Evolutionary conservation across 1,284 basidiomycete genomes (phyloP).

Genomic region (Coniferiporia sulphurascens): DNA sequence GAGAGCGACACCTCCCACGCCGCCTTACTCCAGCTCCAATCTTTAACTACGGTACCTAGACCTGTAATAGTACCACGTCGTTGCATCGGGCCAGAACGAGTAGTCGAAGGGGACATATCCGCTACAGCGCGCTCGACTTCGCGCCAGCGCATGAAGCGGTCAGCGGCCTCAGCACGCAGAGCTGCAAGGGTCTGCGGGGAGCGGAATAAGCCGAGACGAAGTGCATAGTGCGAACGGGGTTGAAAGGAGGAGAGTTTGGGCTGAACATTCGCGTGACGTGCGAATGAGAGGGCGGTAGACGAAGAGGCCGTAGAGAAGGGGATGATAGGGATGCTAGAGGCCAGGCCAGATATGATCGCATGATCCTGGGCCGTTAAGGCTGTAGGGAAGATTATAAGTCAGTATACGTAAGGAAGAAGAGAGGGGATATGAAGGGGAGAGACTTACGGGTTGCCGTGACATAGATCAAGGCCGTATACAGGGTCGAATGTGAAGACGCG

Average conservation of each 20-base stretch:
- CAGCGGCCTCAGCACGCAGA: conserved; percentile 57
- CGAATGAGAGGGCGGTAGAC: conserved; percentile 10
- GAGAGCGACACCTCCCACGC: conserved; percentile 57
- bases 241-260: conserved; percentile 48
- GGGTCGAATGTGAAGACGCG: conserved; percentile 16
- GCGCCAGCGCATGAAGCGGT: conserved; percentile 67
- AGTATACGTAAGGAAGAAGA: not conserved
- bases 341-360: conserved; percentile 44
- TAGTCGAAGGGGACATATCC: conserved; percentile 14
- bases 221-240: conserved; percentile 42
- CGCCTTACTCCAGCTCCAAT: conserved; percentile 36
- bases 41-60: conserved; percentile 35
- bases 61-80: conserved; percentile 1
- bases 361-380: conserved; percentile 36
- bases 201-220: conserved; percentile 57
- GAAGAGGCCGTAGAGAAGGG: conserved; percentile 8
- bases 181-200: conserved; percentile 51
- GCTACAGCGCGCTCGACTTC: conserved; percentile 53
- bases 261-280: not conserved
- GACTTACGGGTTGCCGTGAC: conserved; percentile 44
- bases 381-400: conserved; percentile 16
- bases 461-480: conserved; percentile 55
- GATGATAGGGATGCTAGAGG: conserved; percentile 44
- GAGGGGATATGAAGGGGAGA: not conserved
- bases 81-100: not conserved